Base-by-base conservation (phyloP, 331 rosid genomes). In the Erythrophleum ivorense region DNA sequence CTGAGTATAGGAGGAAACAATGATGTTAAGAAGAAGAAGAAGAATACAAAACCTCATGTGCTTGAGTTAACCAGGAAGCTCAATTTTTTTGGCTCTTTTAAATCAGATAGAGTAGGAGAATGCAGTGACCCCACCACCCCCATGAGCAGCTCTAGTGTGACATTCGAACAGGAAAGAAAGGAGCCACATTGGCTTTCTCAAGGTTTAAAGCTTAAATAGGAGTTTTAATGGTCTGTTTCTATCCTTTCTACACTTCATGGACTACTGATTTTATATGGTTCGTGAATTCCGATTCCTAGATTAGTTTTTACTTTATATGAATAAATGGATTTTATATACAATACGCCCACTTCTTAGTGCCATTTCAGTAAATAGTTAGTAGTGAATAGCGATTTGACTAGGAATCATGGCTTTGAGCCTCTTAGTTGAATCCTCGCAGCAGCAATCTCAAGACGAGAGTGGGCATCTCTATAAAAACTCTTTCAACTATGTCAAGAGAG, bases 111-210 rank as follows among this genome's bases (percentile, higher is more conserved):
- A 82, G 88, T 84, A 77, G 91, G 76, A 80, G 97, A 91, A 77
- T 79, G 83, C 88, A 91, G 90, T 80, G 94, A 92, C 36, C 90
- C 97, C 71, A 83, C 80, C 71, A 89, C 92, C 12, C 91, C 97
- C 18, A 86, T 90, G 80, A 95, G 94, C 85, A 92, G 91, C 84
- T 86, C 92, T 19, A 94, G 89, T 77, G 92, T 91, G n/a, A 92
- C 90, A 55, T 82, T 85, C 75, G 87, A 92, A 67, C 95, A 82
- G 77, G 92, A 94, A 73, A 90, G 90, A 80, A 90, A 87, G 77
- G 85, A 89, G 71, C 89, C 95, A 68, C 91, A 87, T 87, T 92
- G 99, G 97, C 91, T 93, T 82, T 79, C 92, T 80, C 94, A 92
- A 84, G 90, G 94, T 71, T 86, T 92, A 86, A 92, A 87, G 89